Percentiles rank a stretch among this genome's conserved stretches.
phyloP scores from a whole-genome alignment of 2,329 filamentous ascomycete genomes.

The Fusarium siculi region DNA sequence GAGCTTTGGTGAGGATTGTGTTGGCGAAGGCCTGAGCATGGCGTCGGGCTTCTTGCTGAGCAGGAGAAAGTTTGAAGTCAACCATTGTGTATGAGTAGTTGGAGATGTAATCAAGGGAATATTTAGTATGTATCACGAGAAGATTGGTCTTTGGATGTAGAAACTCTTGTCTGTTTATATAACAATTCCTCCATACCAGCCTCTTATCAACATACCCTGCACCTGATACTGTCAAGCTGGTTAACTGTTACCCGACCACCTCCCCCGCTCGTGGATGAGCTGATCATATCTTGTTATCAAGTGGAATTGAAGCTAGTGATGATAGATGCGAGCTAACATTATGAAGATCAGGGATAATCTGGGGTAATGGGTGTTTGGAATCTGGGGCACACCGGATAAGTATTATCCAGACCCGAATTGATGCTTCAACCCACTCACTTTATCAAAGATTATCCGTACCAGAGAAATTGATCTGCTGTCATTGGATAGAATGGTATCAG shows the following conservation, averaged over 20 bases:
- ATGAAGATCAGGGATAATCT: not conserved
- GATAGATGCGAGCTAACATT: not conserved
- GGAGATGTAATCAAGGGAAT: accelerated
- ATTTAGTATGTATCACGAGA: not conserved
- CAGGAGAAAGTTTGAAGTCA: not conserved
- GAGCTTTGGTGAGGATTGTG: not conserved
- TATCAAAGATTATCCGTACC: not conserved
- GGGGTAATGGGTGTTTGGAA: not conserved
- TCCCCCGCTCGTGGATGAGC: not conserved
- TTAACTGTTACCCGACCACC: not conserved
- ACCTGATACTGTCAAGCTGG: not conserved
- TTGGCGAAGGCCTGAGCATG: not conserved
- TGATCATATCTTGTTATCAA: not conserved
- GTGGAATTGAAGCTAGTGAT: not conserved
- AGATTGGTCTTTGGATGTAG: accelerated
- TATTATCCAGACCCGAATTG: not conserved
- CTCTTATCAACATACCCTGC: not conserved
- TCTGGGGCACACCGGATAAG: not conserved
- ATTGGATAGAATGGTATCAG: not conserved
- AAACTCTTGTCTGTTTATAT: not conserved
- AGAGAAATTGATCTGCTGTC: not conserved
- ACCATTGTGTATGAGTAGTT: not conserved
- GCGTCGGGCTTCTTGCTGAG: not conserved
- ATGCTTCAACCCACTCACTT: not conserved
- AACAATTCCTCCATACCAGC: not conserved